Conservation (phyloP, 2,329 filamentous ascomycete species). For the Diaporthe sp. region DNA sequence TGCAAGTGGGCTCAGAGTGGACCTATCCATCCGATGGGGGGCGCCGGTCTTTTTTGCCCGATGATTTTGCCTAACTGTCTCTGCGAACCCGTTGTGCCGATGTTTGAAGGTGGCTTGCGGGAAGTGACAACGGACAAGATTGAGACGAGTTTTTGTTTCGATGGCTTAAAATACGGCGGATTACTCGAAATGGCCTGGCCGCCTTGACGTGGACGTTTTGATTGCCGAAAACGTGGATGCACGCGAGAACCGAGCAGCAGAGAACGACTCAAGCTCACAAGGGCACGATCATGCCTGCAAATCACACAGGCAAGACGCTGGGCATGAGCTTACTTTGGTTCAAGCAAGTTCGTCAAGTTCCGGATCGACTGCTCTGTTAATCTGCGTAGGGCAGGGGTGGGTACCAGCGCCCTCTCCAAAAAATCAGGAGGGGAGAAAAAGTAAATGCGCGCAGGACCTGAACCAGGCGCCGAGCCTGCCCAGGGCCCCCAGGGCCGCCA, state of each 20-base stretch:
- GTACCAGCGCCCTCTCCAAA: neutral
- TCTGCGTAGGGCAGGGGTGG: constrained; percentile 15
- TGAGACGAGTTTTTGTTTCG: constrained; percentile 32
- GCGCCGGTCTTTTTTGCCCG: constrained; percentile 5
- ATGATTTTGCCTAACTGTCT: constrained; percentile 9
- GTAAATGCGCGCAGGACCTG: neutral
- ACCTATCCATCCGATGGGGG: constrained; percentile 2
- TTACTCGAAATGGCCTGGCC: neutral
- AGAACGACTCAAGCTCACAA: neutral
- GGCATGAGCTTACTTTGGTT: constrained; percentile 19
- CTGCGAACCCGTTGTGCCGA: constrained; percentile 30
- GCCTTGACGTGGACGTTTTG: neutral
- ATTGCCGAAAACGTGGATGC: neutral
- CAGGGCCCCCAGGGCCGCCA: neutral
- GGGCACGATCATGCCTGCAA: neutral
- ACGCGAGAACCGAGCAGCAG: neutral
- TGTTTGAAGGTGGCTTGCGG: constrained; percentile 33
- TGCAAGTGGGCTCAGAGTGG: neutral
- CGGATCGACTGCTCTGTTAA: constrained; percentile 22
- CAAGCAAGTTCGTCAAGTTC: constrained; percentile 13
- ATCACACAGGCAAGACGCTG: constrained; percentile 19
- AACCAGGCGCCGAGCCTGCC: constrained; percentile 8
- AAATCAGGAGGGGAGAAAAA: neutral
- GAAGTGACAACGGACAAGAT: constrained; percentile 29
- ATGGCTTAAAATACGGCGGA: constrained; percentile 16